phyloP scores from a whole-genome alignment of 306 rosid genomes.

The Cercis canadensis region DNA sequence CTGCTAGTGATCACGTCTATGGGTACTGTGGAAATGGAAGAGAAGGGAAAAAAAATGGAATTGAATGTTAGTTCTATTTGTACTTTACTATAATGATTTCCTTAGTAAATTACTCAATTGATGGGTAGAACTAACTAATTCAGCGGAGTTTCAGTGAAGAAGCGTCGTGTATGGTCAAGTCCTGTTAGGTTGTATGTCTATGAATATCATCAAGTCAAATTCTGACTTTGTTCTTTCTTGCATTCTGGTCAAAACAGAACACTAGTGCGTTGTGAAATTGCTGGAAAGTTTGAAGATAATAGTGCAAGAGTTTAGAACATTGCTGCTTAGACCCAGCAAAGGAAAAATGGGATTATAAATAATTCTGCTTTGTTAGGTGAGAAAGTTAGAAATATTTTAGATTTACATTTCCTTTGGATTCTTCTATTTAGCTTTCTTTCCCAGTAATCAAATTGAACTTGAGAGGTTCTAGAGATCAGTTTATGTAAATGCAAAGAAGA shows the following conservation, averaged over 20 bases:
- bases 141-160: background rate
- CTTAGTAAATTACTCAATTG: conserved; percentile 22
- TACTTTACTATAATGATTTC: conserved; percentile 3
- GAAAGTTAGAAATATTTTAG: too few species aligned
- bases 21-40: conserved; percentile 5
- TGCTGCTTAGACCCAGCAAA: background rate
- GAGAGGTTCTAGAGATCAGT: conserved; percentile 17
- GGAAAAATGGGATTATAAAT: too few species aligned
- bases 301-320: conserved; percentile 8
- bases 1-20: background rate
- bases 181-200: background rate
- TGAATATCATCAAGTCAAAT: background rate
- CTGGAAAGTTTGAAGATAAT: conserved; percentile 14
- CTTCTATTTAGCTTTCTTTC: background rate
- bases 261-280: background rate
- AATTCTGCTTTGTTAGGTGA: too few species aligned
- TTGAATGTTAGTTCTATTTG: conserved; percentile 38
- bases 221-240: background rate
- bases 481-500: conserved; percentile 10
- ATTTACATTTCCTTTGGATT: background rate
- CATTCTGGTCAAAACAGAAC: background rate
- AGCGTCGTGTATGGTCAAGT: conserved; percentile 6
- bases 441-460: conserved; percentile 5
- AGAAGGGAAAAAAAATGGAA: conserved; percentile 12
- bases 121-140: conserved; percentile 31